Evolutionary conservation across 768 basidiomycete genomes (phyloP).

Genomic region (Brasilioporus rufonigricans): DNA sequence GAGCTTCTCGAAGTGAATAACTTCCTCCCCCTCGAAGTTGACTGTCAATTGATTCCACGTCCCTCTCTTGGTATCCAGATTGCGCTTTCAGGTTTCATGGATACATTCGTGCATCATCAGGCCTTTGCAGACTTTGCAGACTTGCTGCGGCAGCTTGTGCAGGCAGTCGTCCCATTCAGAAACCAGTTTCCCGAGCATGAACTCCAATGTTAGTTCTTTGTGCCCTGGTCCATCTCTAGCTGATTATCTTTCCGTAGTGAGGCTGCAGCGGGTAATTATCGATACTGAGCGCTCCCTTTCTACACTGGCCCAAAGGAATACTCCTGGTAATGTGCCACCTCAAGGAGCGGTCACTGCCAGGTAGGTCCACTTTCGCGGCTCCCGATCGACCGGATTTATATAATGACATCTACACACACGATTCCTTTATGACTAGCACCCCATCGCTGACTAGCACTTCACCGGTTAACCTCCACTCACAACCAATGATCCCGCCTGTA

Average conservation of each 20-base stretch:
- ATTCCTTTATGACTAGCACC: not conserved
- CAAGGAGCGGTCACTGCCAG: not conserved
- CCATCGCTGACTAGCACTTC: not conserved
- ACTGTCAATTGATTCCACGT: not conserved
- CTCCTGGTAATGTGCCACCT: not conserved
- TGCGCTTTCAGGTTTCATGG: constrained; percentile 18
- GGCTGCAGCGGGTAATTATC: constrained; percentile 16
- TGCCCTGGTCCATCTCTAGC: not conserved
- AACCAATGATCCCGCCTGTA: not conserved
- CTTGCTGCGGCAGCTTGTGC: constrained; percentile 18
- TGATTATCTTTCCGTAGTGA: constrained; percentile 12
- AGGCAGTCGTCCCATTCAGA: constrained; percentile 18
- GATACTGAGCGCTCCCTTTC: constrained; percentile 7
- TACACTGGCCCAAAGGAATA: not conserved
- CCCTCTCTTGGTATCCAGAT: constrained; percentile 16
- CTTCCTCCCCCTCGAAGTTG: not conserved
- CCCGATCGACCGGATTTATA: constrained; percentile 1
- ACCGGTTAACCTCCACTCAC: not conserved
- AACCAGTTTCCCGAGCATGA: constrained; percentile 21
- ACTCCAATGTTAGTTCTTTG: constrained; percentile 21
- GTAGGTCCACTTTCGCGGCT: constrained; percentile 7
- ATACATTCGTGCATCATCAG: constrained; percentile 6
- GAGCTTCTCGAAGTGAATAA: constrained; percentile 44
- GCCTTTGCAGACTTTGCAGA: constrained; percentile 3
- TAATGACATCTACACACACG: not conserved